Conservation (phyloP, 495 filamentous ascomycete species). For the Aspergillus bertholletiae region DNA sequence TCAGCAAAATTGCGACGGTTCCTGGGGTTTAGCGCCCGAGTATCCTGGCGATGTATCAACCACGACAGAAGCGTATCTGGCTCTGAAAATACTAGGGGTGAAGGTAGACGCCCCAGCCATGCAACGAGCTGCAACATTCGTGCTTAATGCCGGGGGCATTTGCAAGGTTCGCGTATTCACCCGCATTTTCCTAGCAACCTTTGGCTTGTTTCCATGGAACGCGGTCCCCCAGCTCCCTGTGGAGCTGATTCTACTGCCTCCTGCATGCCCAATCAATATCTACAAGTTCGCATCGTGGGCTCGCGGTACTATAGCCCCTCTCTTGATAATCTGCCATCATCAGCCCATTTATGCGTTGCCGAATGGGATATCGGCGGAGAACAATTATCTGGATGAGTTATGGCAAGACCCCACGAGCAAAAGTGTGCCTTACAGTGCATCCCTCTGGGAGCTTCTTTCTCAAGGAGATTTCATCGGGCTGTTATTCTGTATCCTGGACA, state of each 20-base stretch:
- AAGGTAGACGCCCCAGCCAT: conserved; percentile 11
- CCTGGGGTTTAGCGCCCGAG: conserved; percentile 32
- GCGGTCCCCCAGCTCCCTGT: conserved; percentile 35
- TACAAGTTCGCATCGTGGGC: conserved; percentile 38
- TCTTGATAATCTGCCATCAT: conserved; percentile 34
- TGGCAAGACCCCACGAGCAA: conserved; percentile 31
- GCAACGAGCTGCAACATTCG: conserved; percentile 22
- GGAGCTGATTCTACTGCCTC: conserved; percentile 37
- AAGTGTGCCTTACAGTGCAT: conserved; percentile 19
- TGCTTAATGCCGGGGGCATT: conserved; percentile 30
- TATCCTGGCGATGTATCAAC: conserved; percentile 32
- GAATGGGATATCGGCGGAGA: conserved; percentile 23
- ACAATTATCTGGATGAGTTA: conserved; percentile 38
- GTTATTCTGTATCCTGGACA: conserved; percentile 25
- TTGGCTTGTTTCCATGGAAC: conserved; percentile 41
- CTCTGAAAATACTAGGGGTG: conserved; percentile 11
- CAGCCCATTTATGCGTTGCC: conserved; percentile 33
- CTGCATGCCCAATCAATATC: conserved; percentile 30
- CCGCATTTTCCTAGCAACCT: conserved; percentile 36
- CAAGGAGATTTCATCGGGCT: conserved; percentile 14
- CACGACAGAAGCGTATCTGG: conserved; percentile 34
- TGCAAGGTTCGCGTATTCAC: conserved; percentile 36
- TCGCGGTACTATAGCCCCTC: conserved; percentile 31
- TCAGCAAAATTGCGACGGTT: conserved; percentile 31
- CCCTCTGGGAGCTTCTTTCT: conserved; percentile 8